Conservation (phyloP, 345 rosid genomes). For the Corymbia maculata region DNA sequence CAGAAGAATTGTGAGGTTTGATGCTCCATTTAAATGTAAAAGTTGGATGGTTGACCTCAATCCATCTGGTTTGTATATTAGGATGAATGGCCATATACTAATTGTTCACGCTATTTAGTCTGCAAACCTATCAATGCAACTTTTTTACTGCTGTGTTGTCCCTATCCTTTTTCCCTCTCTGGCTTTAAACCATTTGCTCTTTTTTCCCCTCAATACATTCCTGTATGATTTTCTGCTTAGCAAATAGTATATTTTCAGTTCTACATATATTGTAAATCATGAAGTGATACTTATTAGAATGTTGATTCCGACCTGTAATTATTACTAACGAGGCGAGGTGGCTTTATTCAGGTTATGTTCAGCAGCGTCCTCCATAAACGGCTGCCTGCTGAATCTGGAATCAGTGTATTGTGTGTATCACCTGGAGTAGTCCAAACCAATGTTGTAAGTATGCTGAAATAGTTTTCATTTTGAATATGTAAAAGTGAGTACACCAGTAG, state of each 20-base stretch:
- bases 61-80: not conserved
- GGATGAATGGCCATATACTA: not conserved
- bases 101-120: not conserved
- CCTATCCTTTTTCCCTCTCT: not conserved
- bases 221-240: not conserved
- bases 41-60: not conserved
- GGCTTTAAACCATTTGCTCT: not conserved
- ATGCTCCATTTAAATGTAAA: not conserved
- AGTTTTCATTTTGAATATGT: not conserved
- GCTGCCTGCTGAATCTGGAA: slow-evolving; percentile 90
- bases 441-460: slow-evolving; percentile 58
- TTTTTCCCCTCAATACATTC: not conserved
- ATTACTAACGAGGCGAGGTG: not conserved
- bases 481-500: not conserved
- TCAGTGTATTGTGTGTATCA: slow-evolving; percentile 70
- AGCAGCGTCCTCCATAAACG: slow-evolving; percentile 76
- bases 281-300: not conserved
- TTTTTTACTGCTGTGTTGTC: not conserved
- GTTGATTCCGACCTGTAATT: not conserved
- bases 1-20: not conserved
- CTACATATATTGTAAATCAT: not conserved
- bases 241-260: not conserved
- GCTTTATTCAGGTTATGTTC: slow-evolving; percentile 80
- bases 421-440: slow-evolving; percentile 92
- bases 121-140: not conserved